phyloP scores from a whole-genome alignment of 2,329 filamentous ascomycete genomes.

The Didymella arachidicola region DNA sequence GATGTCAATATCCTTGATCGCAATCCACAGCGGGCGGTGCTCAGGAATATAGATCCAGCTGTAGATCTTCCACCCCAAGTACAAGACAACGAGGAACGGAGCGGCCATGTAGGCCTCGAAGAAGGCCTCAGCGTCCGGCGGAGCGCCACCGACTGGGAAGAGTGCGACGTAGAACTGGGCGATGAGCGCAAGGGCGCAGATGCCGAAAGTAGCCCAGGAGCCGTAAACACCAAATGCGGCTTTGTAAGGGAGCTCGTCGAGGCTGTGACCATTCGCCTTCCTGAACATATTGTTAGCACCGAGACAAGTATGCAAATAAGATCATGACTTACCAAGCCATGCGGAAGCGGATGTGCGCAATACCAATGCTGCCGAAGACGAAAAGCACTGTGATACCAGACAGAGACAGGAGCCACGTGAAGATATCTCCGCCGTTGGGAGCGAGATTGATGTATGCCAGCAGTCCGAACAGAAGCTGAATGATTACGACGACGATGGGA shows the following conservation, averaged over 20 bases:
- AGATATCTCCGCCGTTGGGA: slow-evolving; percentile 65
- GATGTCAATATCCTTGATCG: slow-evolving; percentile 44
- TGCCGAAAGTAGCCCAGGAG: slow-evolving; percentile 43
- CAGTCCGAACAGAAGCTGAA: slow-evolving; percentile 73
- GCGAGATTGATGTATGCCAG: slow-evolving; percentile 73
- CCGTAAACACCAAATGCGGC: slow-evolving; percentile 50
- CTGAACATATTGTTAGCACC: slow-evolving; percentile 1
- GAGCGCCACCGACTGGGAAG: slow-evolving; percentile 35
- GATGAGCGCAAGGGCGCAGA: slow-evolving; percentile 47
- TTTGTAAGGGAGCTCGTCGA: slow-evolving; percentile 52
- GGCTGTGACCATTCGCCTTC: slow-evolving; percentile 37
- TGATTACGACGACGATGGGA: slow-evolving; percentile 73
- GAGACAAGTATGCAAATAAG: neutral
- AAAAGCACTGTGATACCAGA: slow-evolving; percentile 76
- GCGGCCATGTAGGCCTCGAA: slow-evolving; percentile 56
- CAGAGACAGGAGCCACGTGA: slow-evolving; percentile 80
- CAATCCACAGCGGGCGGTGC: slow-evolving; percentile 37
- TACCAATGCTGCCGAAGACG: slow-evolving; percentile 81
- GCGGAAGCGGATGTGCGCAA: slow-evolving; percentile 91
- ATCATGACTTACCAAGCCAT: slow-evolving; percentile 42
- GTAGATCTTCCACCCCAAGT: slow-evolving; percentile 55
- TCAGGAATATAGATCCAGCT: slow-evolving; percentile 29
- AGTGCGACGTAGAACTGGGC: slow-evolving; percentile 50
- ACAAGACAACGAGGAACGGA: slow-evolving; percentile 57
- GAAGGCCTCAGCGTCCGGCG: slow-evolving; percentile 49